Evolutionary conservation across 345 rosid species (phyloP), one percentile per base, ranked within the genome.

Genomic region (Moricandia arvensis): DNA sequence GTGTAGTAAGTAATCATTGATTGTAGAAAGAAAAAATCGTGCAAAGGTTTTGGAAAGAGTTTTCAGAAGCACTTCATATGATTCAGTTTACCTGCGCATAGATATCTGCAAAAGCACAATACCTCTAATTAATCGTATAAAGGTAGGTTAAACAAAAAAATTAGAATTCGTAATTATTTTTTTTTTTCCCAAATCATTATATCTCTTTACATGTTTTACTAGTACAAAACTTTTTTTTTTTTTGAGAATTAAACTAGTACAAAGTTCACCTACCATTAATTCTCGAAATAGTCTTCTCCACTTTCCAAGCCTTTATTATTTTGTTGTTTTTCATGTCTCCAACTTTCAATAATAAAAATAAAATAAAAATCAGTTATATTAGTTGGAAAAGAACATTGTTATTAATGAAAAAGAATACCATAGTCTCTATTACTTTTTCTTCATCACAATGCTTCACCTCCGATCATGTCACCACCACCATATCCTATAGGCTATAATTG

Each of bases 291-390:
- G 3, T 74, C 10, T 59, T 26, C 60, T 43, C 38, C 64, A 43
- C 51, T 13, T 55, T 45, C 72, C 60, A 58, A 11, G 66, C 29
- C 67, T 58, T 66, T 55, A 27, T 11, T 72, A 17, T 55, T 24
- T 53, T 24, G 54, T 63, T 63, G 18, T 26, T 54, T 73, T 65
- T 38, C 64, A 38, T 55, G 77, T 73, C n/a, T 63, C 54, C 70
- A 54, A 63, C 63, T 73, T 11, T 71, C 43, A 49, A 45, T 47
- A 29, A 66, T 27, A 45, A 8, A 45, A 43, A 43, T 66, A 27
- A 45, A 27, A 47, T 13, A n/a, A 4, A 60, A 8, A 61, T 21
- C 68, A 21, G 62, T 62, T 62, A n/a, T 18, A 54, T 73, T 54
- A 17, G 75, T 71, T 72, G 75, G 49, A 60, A 47, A 71, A 45